Evolutionary conservation across 2,329 filamentous ascomycete species (phyloP).

Genomic region (Fragosphaeria purpurea): DNA sequence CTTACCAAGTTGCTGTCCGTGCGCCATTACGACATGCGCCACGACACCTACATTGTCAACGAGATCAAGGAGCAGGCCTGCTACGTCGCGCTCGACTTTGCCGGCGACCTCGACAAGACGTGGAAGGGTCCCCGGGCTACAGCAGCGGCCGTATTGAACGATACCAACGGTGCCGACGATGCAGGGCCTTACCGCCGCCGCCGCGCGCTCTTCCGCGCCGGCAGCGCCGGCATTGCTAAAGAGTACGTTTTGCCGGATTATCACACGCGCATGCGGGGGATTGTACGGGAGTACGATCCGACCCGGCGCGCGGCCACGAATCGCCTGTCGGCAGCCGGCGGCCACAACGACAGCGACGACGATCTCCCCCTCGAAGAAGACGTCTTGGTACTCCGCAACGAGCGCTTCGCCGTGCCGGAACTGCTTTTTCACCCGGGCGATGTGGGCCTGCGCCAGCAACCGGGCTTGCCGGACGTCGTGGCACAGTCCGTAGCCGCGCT

Average conservation of each 20-base stretch:
- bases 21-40: conserved; percentile 89
- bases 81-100: conserved; percentile 72
- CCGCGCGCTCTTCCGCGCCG: conserved; percentile 37
- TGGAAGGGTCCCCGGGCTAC: conserved; percentile 61
- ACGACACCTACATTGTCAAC: conserved; percentile 87
- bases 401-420: conserved; percentile 84
- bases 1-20: conserved; percentile 82
- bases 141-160: no score
- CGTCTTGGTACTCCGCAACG: conserved; percentile 76
- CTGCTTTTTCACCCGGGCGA: conserved; percentile 80
- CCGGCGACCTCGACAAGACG: conserved; percentile 63
- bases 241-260: conserved; percentile 90
- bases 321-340: background rate
- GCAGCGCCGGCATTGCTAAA: conserved; percentile 55
- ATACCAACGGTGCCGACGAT: background rate
- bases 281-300: conserved; percentile 69
- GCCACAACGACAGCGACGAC: conserved; percentile 17
- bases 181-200: conserved; percentile 41
- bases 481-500: conserved; percentile 65
- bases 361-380: conserved; percentile 58
- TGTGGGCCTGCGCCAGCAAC: conserved; percentile 61
- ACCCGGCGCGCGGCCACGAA: conserved; percentile 36
- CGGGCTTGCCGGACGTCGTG: conserved; percentile 73
- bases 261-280: conserved; percentile 49
- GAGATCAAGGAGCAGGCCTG: conserved; percentile 90